Evolutionary conservation across 2,329 filamentous ascomycete genomes (phyloP).

Genomic region (Cyphellophora attinorum): DNA sequence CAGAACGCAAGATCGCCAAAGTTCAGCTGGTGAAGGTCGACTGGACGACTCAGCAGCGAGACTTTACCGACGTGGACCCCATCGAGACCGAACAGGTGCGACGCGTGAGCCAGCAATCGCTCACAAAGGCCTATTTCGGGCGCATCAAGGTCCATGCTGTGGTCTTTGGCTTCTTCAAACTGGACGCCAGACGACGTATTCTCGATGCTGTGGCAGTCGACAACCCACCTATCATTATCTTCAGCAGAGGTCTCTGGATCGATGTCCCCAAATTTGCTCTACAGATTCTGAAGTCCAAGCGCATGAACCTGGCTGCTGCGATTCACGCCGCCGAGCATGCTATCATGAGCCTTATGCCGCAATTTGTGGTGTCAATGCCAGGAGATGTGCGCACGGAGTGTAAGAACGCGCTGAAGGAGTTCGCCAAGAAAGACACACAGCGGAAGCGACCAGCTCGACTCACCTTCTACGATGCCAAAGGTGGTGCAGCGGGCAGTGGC

Average conservation of each 20-base stretch:
- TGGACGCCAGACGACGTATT: conserved; percentile 77
- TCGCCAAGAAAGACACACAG: conserved; percentile 47
- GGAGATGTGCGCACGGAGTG: conserved; percentile 93
- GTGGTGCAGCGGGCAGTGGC: conserved; percentile 70
- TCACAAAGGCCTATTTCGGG: conserved; percentile 72
- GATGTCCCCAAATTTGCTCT: conserved; percentile 75
- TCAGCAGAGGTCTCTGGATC: conserved; percentile 89
- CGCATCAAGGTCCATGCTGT: conserved; percentile 75
- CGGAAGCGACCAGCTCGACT: conserved; percentile 79
- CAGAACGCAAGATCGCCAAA: conserved; percentile 70
- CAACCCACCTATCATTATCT: conserved; percentile 78
- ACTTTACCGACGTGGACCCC: conserved; percentile 90
- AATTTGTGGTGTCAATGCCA: conserved; percentile 80
- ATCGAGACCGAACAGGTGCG: conserved; percentile 84
- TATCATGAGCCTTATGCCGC: conserved; percentile 75
- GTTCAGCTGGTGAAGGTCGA: conserved; percentile 86
- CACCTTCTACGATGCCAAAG: conserved; percentile 93
- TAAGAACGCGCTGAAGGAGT: conserved; percentile 81
- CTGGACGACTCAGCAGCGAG: conserved; percentile 87
- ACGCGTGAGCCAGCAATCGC: conserved; percentile 49
- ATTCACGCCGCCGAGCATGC: conserved; percentile 96
- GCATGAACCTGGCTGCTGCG: conserved; percentile 73
- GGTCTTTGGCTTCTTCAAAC: conserved; percentile 94
- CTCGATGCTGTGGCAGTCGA: conserved; percentile 89
- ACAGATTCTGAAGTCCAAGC: conserved; percentile 62